These are phyloP conservation scores for Beverwykella pulmonaria DNA, from an alignment of 495 filamentous ascomycete species.

Conservation along the genomic window DNA sequence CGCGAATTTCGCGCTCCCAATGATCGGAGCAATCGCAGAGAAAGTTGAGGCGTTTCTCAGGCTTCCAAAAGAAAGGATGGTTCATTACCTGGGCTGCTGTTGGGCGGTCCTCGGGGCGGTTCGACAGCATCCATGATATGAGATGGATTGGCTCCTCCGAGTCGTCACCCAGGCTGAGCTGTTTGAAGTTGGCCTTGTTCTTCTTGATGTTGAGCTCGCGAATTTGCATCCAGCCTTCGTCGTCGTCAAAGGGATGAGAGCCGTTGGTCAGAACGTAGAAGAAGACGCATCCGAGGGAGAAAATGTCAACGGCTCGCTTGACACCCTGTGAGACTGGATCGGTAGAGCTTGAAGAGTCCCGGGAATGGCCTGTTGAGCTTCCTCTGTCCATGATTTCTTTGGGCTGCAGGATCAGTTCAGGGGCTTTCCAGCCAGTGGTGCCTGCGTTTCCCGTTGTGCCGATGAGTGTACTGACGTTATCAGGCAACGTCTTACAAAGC, in stretches of 20 bases:
- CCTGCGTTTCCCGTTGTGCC: constrained; percentile 93
- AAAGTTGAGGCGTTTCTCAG: constrained; percentile 84
- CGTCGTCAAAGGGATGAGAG: constrained; percentile 90
- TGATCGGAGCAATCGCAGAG: constrained; percentile 92
- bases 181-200: constrained; percentile 71
- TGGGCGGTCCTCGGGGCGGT: constrained; percentile 68
- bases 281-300: constrained; percentile 93
- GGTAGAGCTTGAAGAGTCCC: constrained; percentile 40
- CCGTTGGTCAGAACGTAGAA: constrained; percentile 93
- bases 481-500: constrained; percentile 96
- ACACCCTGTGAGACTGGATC: constrained; percentile 59
- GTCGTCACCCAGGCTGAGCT: constrained; percentile 76
- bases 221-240: constrained; percentile 77
- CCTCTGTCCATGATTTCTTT: constrained; percentile 62
- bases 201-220: constrained; percentile 96
- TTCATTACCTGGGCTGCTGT: constrained; percentile 74
- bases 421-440: constrained; percentile 93
- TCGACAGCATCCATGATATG: constrained; percentile 77
- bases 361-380: constrained; percentile 42
- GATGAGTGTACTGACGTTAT: constrained; percentile 89
- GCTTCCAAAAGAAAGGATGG: constrained; percentile 94
- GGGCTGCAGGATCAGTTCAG: constrained; percentile 74
- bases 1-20: constrained; percentile 86
- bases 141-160: constrained; percentile 84
- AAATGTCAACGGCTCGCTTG: constrained; percentile 94